Conservation (phyloP, 2,329 filamentous ascomycete species). For the Clarireedia paspali region DNA sequence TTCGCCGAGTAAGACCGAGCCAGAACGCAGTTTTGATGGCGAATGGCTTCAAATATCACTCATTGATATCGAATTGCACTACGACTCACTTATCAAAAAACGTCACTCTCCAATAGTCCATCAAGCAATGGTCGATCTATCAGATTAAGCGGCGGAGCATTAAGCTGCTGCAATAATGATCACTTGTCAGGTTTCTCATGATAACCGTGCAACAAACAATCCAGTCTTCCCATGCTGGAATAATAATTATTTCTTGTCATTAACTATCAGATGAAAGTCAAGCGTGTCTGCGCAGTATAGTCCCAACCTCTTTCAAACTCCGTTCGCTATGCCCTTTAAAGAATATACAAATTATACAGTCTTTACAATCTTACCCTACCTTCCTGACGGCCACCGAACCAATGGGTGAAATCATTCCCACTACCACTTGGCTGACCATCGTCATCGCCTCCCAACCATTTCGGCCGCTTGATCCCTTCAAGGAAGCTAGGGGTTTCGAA, state of each 20-base stretch:
- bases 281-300: constrained; percentile 9
- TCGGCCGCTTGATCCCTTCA: constrained; percentile 64
- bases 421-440: constrained; percentile 28
- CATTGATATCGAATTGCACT: no score
- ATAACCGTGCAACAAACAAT: background rate
- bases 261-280: constrained; percentile 8
- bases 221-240: background rate
- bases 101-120: no score
- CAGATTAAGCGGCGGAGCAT: no score
- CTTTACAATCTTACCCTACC: constrained; percentile 27
- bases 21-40: background rate
- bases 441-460: constrained; percentile 66
- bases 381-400: constrained; percentile 45
- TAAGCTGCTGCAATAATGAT: no score
- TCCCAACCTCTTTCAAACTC: constrained; percentile 18
- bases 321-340: constrained; percentile 24
- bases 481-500: constrained; percentile 79
- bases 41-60: no score
- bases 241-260: background rate
- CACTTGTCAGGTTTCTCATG: background rate
- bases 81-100: no score
- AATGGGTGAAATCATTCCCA: constrained; percentile 43
- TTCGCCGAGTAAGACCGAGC: constrained; percentile 6
- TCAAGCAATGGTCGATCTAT: no score
- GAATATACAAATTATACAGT: constrained; percentile 4